Conservation (phyloP, 1,284 basidiomycete genomes). For the Flammula alnicola region DNA sequence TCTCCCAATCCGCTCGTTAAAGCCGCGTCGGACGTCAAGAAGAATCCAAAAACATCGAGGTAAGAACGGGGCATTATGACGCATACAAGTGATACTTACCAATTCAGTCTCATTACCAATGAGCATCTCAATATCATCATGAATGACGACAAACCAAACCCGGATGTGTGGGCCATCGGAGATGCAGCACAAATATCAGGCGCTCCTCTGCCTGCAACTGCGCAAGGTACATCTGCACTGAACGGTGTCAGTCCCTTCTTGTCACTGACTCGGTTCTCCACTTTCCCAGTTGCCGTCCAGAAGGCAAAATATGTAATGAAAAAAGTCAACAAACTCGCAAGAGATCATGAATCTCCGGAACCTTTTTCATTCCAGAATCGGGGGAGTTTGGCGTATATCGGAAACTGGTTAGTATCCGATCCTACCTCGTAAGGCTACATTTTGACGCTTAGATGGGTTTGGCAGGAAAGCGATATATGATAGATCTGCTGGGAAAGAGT, state of each 20-base stretch:
- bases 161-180: conserved; percentile 84
- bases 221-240: conserved; percentile 79
- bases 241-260: conserved; percentile 12
- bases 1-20: conserved; percentile 79
- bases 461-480: conserved; percentile 80
- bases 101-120: conserved; percentile 63
- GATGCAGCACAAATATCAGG: conserved; percentile 72
- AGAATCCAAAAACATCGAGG: conserved; percentile 67
- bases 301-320: conserved; percentile 77
- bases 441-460: conserved; percentile 1
- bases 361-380: conserved; percentile 74
- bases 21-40: conserved; percentile 61
- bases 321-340: conserved; percentile 67
- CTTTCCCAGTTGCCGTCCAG: conserved; percentile 71
- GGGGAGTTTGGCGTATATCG: conserved; percentile 83
- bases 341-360: conserved; percentile 42
- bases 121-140: conserved; percentile 64
- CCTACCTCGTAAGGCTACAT: conserved; percentile 3
- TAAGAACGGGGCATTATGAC: conserved; percentile 27
- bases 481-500: conserved; percentile 49
- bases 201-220: conserved; percentile 79
- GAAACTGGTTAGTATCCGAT: conserved; percentile 58
- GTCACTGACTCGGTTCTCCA: conserved; percentile 1
- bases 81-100: conserved; percentile 1
- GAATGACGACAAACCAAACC: conserved; percentile 60